Evolutionary conservation across 2,329 filamentous ascomycete species (phyloP), one percentile per base, ranked within the genome.

Genomic region (Aspergillus versicolor): DNA sequence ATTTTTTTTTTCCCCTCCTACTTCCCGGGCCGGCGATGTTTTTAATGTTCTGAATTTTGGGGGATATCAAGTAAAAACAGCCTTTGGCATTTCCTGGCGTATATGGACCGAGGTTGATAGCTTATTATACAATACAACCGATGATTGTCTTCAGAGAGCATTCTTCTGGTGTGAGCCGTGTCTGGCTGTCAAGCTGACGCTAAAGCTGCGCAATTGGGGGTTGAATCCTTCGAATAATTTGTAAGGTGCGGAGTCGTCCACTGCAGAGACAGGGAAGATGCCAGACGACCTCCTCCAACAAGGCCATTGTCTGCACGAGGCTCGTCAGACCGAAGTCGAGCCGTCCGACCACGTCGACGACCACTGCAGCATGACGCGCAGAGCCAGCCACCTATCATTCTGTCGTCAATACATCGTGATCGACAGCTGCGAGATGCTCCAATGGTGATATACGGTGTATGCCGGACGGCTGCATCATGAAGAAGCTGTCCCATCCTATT

Each of bases 81-180:
- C 54, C 58, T 55, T 64, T 61, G 62, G 64, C 64, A 65, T 66
- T 64, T 63, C 59, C 61, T 55, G 65, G 65, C 65, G 65, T 64
- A 61, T 59, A 59, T 58, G 65, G 62, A 60, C 57, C 54, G 22
- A 47, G 62, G 61, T 37, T 37, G 34, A 37, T 52, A 56, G 34
- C 57, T 53, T 50, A 32, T 37, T 40, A 52, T 53, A 49, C 38
- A 41, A 42, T 54, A 51, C 57, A 27, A 46, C 34, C 54, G 52
- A 19, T 52, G 27, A 55, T 48, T 51, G 34, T 37, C 49, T 43
- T 47, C 56, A 50, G 19, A 11, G 11, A 22, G 22, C 41, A 19
- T 9, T 51, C 24, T 37, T 21, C 24, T 27, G 15, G 22, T 32
- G 6, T 32, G 34, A 50, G 43, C 34, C 37, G 30, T 46, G 41